Evolutionary conservation across 768 basidiomycete species (phyloP).

Genomic region (Suillus clintonianus): DNA sequence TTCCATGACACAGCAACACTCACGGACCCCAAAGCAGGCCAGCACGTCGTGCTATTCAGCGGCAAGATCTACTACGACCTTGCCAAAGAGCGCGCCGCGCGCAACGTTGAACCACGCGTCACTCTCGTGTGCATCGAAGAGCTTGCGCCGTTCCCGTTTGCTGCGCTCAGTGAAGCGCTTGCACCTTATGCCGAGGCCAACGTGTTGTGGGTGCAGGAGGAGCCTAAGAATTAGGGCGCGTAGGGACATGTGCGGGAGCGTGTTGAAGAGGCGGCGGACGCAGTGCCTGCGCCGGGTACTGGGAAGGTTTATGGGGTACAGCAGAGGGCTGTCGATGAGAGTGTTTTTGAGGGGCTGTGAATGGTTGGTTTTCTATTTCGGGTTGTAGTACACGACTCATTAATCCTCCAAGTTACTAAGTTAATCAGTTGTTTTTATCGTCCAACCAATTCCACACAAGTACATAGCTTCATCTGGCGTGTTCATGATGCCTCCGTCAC

Average conservation of each 20-base stretch:
- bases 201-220: constrained; percentile 78
- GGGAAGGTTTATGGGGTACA: constrained; percentile 68
- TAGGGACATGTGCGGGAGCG: constrained; percentile 67
- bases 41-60: constrained; percentile 71
- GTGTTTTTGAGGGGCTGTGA: constrained; percentile 53
- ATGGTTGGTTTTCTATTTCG: not conserved
- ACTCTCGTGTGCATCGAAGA: constrained; percentile 84
- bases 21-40: constrained; percentile 33
- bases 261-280: constrained; percentile 60
- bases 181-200: constrained; percentile 46
- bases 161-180: constrained; percentile 48
- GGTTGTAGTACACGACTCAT: not conserved
- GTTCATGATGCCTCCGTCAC: too few relatives aligned
- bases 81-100: constrained; percentile 60
- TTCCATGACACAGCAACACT: constrained; percentile 48
- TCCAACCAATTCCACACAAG: not conserved
- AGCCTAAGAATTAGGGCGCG: constrained; percentile 85
- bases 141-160: constrained; percentile 85
- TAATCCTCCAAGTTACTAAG: not conserved
- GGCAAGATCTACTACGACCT: constrained; percentile 93
- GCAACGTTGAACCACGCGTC: constrained; percentile 48
- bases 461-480: too few relatives aligned
- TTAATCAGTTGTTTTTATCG: not conserved
- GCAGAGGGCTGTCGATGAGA: constrained; percentile 60
- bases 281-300: constrained; percentile 77